phyloP scores from a whole-genome alignment of 2,329 filamentous ascomycete genomes.

The Trichoderma asperellum region DNA sequence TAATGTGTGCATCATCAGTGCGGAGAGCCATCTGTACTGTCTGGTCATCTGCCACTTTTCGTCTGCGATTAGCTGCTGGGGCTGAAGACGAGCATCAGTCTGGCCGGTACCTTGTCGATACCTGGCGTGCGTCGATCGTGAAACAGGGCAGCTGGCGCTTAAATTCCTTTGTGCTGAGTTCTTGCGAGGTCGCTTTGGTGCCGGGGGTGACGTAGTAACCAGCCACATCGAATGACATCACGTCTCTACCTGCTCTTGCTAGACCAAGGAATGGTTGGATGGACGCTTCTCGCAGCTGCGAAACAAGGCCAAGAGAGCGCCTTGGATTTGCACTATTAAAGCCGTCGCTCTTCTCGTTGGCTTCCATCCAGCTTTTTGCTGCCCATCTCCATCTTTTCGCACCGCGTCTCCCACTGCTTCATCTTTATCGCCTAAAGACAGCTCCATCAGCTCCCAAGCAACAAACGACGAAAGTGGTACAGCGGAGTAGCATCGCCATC shows the following conservation, averaged over 20 bases:
- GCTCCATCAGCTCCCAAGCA: background rate
- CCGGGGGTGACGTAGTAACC: constrained; percentile 20
- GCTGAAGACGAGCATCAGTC: background rate
- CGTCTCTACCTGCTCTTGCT: background rate
- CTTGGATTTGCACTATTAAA: background rate
- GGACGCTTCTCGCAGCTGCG: background rate
- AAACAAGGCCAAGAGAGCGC: background rate
- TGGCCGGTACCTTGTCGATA: background rate
- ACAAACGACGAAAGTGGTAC: too few species aligned
- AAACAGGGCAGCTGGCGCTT: constrained; percentile 21
- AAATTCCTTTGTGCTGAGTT: background rate
- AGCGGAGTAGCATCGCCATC: background rate
- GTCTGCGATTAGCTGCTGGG: constrained; percentile 2
- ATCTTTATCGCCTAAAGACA: background rate
- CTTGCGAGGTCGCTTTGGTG: constrained; percentile 7
- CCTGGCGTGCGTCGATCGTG: background rate
- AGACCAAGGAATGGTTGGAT: background rate
- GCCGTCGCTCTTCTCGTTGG: background rate
- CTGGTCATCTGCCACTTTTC: constrained; percentile 15
- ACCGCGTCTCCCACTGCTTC: background rate
- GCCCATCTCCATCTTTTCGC: background rate
- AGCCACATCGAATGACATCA: constrained; percentile 29
- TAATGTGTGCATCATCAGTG: constrained; percentile 18
- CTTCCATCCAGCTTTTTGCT: background rate
- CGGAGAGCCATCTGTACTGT: background rate